These are phyloP conservation scores for Globisporangium spinosum DNA, from an alignment of 352 stramenopile genomes.

Conservation along the genomic window DNA sequence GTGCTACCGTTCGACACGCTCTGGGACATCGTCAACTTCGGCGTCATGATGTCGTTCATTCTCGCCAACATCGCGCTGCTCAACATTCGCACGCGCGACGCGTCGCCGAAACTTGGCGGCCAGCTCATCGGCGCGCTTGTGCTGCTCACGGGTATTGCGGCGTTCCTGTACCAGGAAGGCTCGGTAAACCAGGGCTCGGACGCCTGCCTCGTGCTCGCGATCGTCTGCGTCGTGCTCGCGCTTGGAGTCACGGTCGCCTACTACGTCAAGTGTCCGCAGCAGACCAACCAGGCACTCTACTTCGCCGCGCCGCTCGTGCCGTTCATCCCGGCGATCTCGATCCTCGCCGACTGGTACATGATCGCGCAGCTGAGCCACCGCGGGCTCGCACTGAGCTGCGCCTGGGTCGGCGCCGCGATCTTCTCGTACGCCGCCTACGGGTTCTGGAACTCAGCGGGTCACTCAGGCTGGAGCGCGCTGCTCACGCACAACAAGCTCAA, in stretches of 20 bases:
- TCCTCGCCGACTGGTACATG: conserved; percentile 71
- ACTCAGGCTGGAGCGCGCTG: neutral
- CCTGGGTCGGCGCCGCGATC: conserved; percentile 40
- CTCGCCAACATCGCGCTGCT: conserved; percentile 68
- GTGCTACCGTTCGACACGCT: no score
- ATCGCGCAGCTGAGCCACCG: conserved; percentile 42
- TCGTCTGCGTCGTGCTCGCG: conserved; percentile 38
- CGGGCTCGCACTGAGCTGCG: conserved; percentile 31
- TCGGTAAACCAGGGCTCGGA: conserved; percentile 37
- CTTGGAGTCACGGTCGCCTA: conserved; percentile 32
- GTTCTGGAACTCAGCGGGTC: conserved; percentile 23
- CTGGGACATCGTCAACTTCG: no score
- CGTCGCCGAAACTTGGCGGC: conserved; percentile 39
- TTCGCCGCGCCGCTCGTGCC: conserved; percentile 62
- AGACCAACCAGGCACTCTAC: conserved; percentile 21
- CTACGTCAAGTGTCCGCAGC: conserved; percentile 46
- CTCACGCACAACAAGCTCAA: neutral
- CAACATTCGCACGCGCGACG: conserved; percentile 51
- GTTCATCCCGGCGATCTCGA: conserved; percentile 50
- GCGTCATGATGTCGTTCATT: conserved; percentile 42
- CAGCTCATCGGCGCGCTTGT: conserved; percentile 36
- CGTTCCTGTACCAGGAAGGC: conserved; percentile 61
- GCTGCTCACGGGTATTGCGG: conserved; percentile 28
- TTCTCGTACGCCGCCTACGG: conserved; percentile 61
- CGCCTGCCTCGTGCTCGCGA: conserved; percentile 34